Percentiles rank a stretch among this genome's conserved stretches.
Conservation (phyloP, 2,329 filamentous ascomycete genomes). For the Ophiognomonia clavigignenti-juglandacearum region DNA sequence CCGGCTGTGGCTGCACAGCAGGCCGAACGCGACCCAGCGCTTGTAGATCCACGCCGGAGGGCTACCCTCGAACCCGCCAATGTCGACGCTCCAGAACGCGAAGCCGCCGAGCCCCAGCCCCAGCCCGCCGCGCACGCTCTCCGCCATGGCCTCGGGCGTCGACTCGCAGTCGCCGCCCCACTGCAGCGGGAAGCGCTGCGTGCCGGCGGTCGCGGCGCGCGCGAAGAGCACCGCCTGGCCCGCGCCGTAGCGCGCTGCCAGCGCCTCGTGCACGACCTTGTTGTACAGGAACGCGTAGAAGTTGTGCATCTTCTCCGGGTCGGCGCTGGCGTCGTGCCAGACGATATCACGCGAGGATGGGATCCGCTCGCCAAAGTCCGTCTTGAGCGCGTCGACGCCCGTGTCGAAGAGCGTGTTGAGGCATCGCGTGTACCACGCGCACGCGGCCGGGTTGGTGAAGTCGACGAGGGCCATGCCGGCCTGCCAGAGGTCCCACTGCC, state of each 20-base stretch:
- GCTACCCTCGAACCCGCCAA: conserved; percentile 55
- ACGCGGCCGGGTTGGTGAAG: conserved; percentile 67
- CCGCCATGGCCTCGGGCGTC: conserved; percentile 68
- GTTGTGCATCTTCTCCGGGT: conserved; percentile 68
- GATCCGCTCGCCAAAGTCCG: conserved; percentile 71
- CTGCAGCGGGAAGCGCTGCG: conserved; percentile 63
- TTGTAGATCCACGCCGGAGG: conserved; percentile 68
- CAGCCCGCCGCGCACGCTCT: conserved; percentile 37
- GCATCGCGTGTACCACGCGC: conserved; percentile 59
- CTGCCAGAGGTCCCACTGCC: conserved; percentile 76
- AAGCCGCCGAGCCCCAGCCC: conserved; percentile 25
- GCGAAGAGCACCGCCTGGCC: conserved; percentile 62
- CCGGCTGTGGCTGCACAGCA: conserved; percentile 65
- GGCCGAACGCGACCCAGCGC: conserved; percentile 72
- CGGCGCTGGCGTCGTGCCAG: conserved; percentile 55
- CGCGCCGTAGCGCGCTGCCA: conserved; percentile 47
- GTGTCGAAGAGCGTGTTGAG: conserved; percentile 61
- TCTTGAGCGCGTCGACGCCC: conserved; percentile 70
- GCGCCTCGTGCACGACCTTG: conserved; percentile 61
- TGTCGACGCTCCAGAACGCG: conserved; percentile 27
- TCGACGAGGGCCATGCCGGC: conserved; percentile 71
- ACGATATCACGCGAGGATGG: conserved; percentile 60
- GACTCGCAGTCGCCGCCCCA: conserved; percentile 76
- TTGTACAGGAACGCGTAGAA: conserved; percentile 74
- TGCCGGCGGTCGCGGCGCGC: conserved; percentile 61